Evolutionary conservation across 2,329 filamentous ascomycete species (phyloP).

Genomic region (Monosporascus sp.): DNA sequence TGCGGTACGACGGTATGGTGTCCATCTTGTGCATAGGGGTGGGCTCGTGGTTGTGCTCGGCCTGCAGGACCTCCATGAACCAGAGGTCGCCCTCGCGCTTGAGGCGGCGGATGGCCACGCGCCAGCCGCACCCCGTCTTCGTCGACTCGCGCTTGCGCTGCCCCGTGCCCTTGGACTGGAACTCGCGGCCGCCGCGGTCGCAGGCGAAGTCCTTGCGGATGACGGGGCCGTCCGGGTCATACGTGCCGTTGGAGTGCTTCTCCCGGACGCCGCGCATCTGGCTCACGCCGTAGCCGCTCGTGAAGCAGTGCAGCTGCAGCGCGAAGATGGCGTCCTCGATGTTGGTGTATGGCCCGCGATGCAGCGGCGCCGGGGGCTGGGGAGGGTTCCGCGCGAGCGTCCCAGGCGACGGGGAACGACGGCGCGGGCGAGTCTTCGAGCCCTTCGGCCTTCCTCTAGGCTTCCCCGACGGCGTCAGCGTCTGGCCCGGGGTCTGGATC

Average conservation of each 20-base stretch:
- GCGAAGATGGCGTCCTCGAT: slow-evolving; percentile 23
- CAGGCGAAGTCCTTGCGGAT: slow-evolving; percentile 25
- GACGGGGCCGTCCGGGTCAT: slow-evolving; percentile 21
- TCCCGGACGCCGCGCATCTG: slow-evolving; percentile 26
- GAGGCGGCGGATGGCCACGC: slow-evolving; percentile 19
- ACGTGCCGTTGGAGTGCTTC: slow-evolving; percentile 24
- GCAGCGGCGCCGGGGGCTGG: slow-evolving; percentile 9
- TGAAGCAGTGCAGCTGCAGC: slow-evolving; percentile 25
- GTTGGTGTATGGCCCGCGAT: slow-evolving; percentile 21
- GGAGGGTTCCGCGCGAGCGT: not conserved
- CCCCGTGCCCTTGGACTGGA: slow-evolving; percentile 24
- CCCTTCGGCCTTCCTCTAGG: not conserved
- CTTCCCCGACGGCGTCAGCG: not conserved
- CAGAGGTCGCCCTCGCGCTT: slow-evolving; percentile 23
- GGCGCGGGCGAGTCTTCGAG: slow-evolving; percentile 1
- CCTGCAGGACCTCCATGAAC: slow-evolving; percentile 24
- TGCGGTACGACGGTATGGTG: slow-evolving; percentile 23
- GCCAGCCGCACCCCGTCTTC: slow-evolving; percentile 24
- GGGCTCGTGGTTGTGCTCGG: slow-evolving; percentile 21
- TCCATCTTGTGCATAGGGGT: slow-evolving; percentile 23
- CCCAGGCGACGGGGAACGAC: not conserved
- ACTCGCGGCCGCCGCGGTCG: slow-evolving; percentile 23
- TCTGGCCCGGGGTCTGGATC: not conserved
- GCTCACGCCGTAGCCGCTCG: slow-evolving; percentile 25
- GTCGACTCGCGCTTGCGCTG: slow-evolving; percentile 21